Base-by-base conservation (phyloP, 176 grass and related monocot genomes). In the Aegilops speltoides region DNA sequence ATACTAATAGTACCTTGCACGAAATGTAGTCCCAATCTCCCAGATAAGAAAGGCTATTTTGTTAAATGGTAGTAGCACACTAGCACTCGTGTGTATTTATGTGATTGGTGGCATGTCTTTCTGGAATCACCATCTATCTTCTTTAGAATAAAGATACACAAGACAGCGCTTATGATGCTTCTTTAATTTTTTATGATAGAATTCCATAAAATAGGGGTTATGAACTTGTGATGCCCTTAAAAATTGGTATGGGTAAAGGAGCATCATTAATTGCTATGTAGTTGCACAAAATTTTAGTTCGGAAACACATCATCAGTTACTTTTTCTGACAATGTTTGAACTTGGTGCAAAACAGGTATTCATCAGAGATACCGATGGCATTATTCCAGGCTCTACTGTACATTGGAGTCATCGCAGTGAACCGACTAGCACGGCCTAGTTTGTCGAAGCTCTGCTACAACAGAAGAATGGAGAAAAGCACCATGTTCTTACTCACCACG, bases 361-460 rank as follows among this genome's bases (percentile, higher is more conserved):
- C 83, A 26, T 90, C 84, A 8, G 97, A 98, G 82, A 19, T 88
- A 25, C 92, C 92, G 1, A 76, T 89, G 77, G 88, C 91, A 50
- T 56, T 98, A 76, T 93, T 98, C 60, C 94, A 94, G 84, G 84
- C 92, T 68, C 45, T 93, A 50, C 67, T 98, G 36, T 98, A 96
- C 66, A 54, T 94, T 54, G 94, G 90, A 86, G 87, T 98, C 76
- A 86, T 91, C 59, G 92, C 89, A 25, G 79, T 88, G 79, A 89
- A 83, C 76, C 84, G 90, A 17, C 79, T 96, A 11, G 94, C 90
- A 14, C 83, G 94, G 20, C 97, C 94, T 34, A 93, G 86, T 76
- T 84, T 96, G 77, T 89, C 87, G 38, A 98, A 98, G 84, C 84
- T 96, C 40, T 94, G 92, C 77, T 94, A 90, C 87, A 93, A 96